Evolutionary conservation across 306 rosid genomes (phyloP).

Genomic region (Hippophae tibetana): DNA sequence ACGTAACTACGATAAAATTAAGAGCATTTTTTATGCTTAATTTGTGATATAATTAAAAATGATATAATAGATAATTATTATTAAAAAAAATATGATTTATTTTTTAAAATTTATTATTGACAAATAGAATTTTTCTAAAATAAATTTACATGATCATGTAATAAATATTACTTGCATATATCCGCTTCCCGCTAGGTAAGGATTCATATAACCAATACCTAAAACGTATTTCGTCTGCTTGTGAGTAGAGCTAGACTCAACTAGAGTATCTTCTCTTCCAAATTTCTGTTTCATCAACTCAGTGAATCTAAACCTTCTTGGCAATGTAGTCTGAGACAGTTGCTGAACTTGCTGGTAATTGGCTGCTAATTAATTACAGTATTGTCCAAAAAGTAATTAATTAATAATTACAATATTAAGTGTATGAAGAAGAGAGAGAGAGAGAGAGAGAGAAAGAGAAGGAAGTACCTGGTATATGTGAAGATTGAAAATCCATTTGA

Average conservation of each 20-base stretch:
- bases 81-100: too few relatives aligned
- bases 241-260: slow-evolving; percentile 17
- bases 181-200: too few relatives aligned
- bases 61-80: too few relatives aligned
- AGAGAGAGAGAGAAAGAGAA: background rate
- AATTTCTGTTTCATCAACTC: slow-evolving; percentile 21
- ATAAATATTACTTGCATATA: too few relatives aligned
- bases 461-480: slow-evolving; percentile 30
- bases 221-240: slow-evolving; percentile 17
- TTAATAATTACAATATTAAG: background rate
- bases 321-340: slow-evolving; percentile 28
- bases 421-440: background rate
- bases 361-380: slow-evolving; percentile 6
- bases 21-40: too few relatives aligned
- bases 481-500: slow-evolving; percentile 17
- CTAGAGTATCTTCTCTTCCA: slow-evolving; percentile 20
- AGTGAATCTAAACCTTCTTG: slow-evolving; percentile 48
- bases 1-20: too few relatives aligned
- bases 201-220: slow-evolving; percentile 14
- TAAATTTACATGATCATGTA: too few relatives aligned
- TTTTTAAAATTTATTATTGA: too few relatives aligned
- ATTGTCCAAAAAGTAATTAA: background rate
- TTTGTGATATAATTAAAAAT: too few relatives aligned
- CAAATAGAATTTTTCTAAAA: too few relatives aligned
- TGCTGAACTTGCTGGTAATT: slow-evolving; percentile 10